Base-by-base conservation (phyloP, 169 alveolate species). In the Plasmodium falciparum region DNA sequence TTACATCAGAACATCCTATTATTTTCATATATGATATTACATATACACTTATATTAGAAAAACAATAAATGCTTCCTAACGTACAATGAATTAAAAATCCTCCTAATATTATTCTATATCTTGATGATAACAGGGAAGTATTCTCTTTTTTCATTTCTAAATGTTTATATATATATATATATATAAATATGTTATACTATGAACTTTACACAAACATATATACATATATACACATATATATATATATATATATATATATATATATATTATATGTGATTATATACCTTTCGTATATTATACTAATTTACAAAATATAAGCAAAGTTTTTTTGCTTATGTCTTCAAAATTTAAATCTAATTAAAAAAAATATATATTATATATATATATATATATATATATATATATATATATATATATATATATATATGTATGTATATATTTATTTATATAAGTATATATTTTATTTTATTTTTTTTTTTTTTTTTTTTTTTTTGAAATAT, bases 1-100 rank as follows among this genome's bases (percentile, higher is more conserved):
- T 80, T 20, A 80, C 90, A 80, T 66, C 70, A 62, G 90, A 80
- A 45, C 90, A 80, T 22, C 95, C 95, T 58, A 92, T 49, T 29
- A 90, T 88, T 13, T 91, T 66, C 94, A 94, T 92, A 76, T 94
- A 94, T 13, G 94, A 85, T 33, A 89, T 93, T 47, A 94, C 71
- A 80, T 94, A 90, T 24, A 92, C 90, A 62, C 93, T 92, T 13
- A 94, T 69, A 45, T 92, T 92, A 12, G 94, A 92, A 52, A 92
- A 92, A 22, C 94, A 71, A 69, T 92, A 88, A 50, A 92, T 72
- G 67, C 89, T 88, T 12, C 92, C 95, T 66, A 80, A 47, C 1
- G 90, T 80, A 47, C 90, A 80, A 61, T 80, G 90, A 54, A 80
- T 80, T 61, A 80, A 69, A 72, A 80, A 80, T 11, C 90, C 90